A percentile compares a stretch with the other conserved stretches of the same genome.
Evolutionary conservation across 2,329 filamentous ascomycete genomes (phyloP).

Genomic region (Triangularia verruculosa): DNA sequence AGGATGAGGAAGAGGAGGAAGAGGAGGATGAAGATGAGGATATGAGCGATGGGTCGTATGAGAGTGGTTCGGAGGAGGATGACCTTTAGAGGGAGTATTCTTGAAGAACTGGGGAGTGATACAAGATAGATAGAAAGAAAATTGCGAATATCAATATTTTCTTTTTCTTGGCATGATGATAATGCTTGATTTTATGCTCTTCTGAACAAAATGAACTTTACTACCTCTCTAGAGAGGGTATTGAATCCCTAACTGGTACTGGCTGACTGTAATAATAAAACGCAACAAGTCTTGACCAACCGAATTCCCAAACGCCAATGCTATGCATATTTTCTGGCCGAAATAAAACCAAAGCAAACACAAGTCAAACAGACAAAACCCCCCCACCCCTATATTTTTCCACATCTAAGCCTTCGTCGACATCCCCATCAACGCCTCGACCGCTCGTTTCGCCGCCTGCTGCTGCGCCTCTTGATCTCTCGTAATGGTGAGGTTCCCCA

Average conservation of each 20-base stretch:
- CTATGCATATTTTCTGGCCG: neutral
- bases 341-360: neutral
- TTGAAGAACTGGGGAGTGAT: neutral
- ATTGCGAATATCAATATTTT: neutral
- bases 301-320: neutral
- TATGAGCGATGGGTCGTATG: slow-evolving; percentile 37
- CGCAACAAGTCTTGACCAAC: no score
- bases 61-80: slow-evolving; percentile 34
- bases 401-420: neutral
- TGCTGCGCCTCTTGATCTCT: neutral
- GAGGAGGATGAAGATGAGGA: slow-evolving; percentile 50
- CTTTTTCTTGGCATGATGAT: neutral
- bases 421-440: neutral
- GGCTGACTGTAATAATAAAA: neutral
- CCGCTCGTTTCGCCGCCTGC: neutral
- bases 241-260: neutral
- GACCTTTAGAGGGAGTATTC: slow-evolving; percentile 12
- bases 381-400: neutral
- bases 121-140: neutral
- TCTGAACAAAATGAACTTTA: neutral
- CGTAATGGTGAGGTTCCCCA: slow-evolving; percentile 3
- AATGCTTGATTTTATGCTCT: neutral
- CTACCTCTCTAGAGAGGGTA: neutral
- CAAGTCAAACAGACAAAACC: neutral
- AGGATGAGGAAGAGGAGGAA: slow-evolving; percentile 56